A percentile compares a stretch with the other conserved stretches of the same genome.
Evolutionary conservation across 176 grass and related monocot species (phyloP).

Genomic region (Aegilops longissima): DNA sequence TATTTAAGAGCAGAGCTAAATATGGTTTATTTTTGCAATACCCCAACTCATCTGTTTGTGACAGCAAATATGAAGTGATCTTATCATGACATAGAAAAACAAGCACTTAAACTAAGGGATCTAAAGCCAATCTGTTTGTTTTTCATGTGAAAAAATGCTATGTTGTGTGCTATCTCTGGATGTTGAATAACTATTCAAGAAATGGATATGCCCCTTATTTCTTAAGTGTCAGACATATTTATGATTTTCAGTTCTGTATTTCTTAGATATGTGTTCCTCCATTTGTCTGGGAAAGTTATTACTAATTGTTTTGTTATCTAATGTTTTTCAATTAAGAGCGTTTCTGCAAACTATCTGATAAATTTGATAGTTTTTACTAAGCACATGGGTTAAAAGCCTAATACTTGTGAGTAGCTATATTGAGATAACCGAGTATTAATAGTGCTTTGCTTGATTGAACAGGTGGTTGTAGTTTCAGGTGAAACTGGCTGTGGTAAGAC

Average conservation of each 20-base stretch:
- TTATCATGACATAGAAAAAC: not conserved
- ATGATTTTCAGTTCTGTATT: not conserved
- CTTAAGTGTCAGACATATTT: not conserved
- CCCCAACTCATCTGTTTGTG: slow-evolving; percentile 2
- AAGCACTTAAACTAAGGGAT: slow-evolving; percentile 26
- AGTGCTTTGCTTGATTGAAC: slow-evolving; percentile 32
- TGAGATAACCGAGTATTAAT: slow-evolving; percentile 18
- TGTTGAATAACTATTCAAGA: slow-evolving; percentile 10
- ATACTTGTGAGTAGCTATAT: not conserved
- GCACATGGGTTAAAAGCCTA: not conserved
- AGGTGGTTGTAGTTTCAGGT: slow-evolving; percentile 96
- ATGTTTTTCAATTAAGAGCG: not conserved
- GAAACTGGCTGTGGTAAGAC: slow-evolving; percentile 99
- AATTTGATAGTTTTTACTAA: slow-evolving; percentile 4
- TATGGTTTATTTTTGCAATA: slow-evolving; percentile 5
- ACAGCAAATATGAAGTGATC: not conserved
- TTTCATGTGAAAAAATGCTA: slow-evolving; percentile 2
- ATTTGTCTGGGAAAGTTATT: slow-evolving; percentile 13
- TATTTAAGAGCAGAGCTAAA: not conserved
- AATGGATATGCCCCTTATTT: not conserved
- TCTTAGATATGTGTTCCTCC: not conserved
- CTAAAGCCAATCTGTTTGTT: not conserved
- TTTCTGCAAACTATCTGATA: slow-evolving; percentile 3
- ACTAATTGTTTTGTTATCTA: slow-evolving; percentile 1
- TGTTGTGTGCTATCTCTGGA: not conserved